These are phyloP conservation scores for Boletus insuetus DNA, from an alignment of 768 basidiomycete genomes.

Conservation along the genomic window DNA sequence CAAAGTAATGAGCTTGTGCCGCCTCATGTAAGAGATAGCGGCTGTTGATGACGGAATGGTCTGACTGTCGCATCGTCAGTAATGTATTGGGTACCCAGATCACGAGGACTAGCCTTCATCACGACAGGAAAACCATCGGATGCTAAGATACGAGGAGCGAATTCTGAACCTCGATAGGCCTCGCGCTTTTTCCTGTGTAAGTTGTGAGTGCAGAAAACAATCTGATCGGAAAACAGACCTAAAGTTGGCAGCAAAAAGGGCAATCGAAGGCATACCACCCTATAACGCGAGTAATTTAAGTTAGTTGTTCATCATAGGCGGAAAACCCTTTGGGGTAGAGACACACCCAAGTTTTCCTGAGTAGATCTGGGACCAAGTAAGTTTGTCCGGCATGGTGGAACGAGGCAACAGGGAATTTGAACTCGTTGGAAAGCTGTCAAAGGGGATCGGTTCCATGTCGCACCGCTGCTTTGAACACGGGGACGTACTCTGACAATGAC, in stretches of 20 bases:
- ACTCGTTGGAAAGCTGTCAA: constrained; percentile 73
- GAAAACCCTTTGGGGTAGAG: background rate
- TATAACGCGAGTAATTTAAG: background rate
- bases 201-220: background rate
- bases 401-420: constrained; percentile 73
- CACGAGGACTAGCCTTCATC: constrained; percentile 59
- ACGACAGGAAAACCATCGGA: constrained; percentile 64
- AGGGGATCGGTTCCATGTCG: background rate
- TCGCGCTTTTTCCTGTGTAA: constrained; percentile 68
- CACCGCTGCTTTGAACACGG: background rate
- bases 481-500: constrained; percentile 60
- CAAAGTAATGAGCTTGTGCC: constrained; percentile 66
- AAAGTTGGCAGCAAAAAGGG: constrained; percentile 66
- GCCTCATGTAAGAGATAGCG: constrained; percentile 73
- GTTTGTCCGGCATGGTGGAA: constrained; percentile 83
- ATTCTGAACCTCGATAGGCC: constrained; percentile 77
- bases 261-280: constrained; percentile 72
- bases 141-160: constrained; percentile 72
- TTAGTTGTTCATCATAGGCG: background rate
- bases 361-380: constrained; percentile 73
- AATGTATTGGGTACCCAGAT: background rate
- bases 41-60: constrained; percentile 58
- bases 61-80: constrained; percentile 39
- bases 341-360: constrained; percentile 65
- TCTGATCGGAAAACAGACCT: constrained; percentile 21